phyloP scores from a whole-genome alignment of 208 protist species.

The Tritrichomonas musculus region DNA sequence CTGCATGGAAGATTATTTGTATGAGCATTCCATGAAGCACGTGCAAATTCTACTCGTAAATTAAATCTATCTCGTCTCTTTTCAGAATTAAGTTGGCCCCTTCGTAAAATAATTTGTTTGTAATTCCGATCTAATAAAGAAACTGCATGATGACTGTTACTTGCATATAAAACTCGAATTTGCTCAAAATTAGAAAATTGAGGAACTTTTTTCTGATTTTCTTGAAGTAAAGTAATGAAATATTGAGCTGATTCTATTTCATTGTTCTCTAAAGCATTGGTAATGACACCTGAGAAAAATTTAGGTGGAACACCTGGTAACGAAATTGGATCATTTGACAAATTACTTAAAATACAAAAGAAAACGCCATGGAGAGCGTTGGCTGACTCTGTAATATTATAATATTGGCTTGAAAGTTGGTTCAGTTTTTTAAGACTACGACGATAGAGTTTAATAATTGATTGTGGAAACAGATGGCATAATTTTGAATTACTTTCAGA shows the following conservation, averaged over 20 bases:
- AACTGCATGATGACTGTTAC: not conserved
- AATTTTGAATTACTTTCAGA: not conserved
- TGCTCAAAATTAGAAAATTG: not conserved
- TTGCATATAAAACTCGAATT: not conserved
- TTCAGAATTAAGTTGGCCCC: no score
- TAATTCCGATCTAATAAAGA: not conserved
- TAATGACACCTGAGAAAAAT: not conserved
- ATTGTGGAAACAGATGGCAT: not conserved
- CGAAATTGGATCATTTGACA: not conserved
- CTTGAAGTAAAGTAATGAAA: not conserved
- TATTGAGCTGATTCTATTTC: slow-evolving; percentile 1
- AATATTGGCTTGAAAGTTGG: not conserved
- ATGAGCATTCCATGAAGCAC: not conserved
- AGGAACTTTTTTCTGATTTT: not conserved
- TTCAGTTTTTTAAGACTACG: not conserved
- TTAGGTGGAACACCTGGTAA: not conserved
- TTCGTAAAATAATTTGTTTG: not conserved
- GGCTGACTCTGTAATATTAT: not conserved
- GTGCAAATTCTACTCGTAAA: not conserved
- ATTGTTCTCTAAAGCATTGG: not conserved
- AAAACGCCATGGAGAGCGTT: not conserved
- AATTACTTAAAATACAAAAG: not conserved
- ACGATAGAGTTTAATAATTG: not conserved
- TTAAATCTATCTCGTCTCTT: not conserved
- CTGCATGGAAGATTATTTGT: not conserved